phyloP scores from a whole-genome alignment of 179 eudicot genomes.

The Spinacia oleracea region DNA sequence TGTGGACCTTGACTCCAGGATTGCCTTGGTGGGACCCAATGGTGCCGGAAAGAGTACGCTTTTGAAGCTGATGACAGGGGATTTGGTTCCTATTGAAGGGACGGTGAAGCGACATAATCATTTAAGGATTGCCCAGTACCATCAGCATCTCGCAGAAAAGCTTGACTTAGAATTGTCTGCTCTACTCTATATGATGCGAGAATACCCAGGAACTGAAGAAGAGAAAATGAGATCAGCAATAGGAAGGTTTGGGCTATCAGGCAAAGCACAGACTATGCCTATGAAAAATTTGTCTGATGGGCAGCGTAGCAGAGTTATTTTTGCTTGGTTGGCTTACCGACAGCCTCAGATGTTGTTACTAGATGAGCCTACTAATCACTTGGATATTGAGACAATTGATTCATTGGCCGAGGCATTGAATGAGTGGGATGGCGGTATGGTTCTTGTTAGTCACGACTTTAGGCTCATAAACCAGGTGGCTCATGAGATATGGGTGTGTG shows the following conservation, averaged over 20 bases:
- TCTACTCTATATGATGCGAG: slow-evolving; percentile 67
- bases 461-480: slow-evolving; percentile 99
- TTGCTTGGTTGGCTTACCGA: slow-evolving; percentile 89
- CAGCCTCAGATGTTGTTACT: slow-evolving; percentile 86
- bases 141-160: slow-evolving; percentile 91
- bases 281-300: slow-evolving; percentile 95
- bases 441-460: slow-evolving; percentile 92
- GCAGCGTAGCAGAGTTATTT: slow-evolving; percentile 82
- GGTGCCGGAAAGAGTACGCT: slow-evolving; percentile 99
- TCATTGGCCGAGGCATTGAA: slow-evolving; percentile 92
- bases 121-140: slow-evolving; percentile 85
- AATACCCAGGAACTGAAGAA: slow-evolving; percentile 91
- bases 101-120: slow-evolving; percentile 91
- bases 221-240: slow-evolving; percentile 90
- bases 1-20: slow-evolving; percentile 87
- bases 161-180: slow-evolving; percentile 83
- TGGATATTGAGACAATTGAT: slow-evolving; percentile 95
- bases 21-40: slow-evolving; percentile 94
- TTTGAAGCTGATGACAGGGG: slow-evolving; percentile 98
- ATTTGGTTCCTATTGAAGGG: slow-evolving; percentile 75
- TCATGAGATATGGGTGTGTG: slow-evolving; percentile 94
- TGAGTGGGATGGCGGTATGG: slow-evolving; percentile 99
- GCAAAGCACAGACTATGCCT: slow-evolving; percentile 93
- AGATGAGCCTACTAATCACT: slow-evolving; percentile 95
- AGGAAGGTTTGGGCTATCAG: slow-evolving; percentile 82